These are phyloP conservation scores for Funneliformis geosporum DNA, from an alignment of 192 early-diverging fungal genomes.

Conservation along the genomic window DNA sequence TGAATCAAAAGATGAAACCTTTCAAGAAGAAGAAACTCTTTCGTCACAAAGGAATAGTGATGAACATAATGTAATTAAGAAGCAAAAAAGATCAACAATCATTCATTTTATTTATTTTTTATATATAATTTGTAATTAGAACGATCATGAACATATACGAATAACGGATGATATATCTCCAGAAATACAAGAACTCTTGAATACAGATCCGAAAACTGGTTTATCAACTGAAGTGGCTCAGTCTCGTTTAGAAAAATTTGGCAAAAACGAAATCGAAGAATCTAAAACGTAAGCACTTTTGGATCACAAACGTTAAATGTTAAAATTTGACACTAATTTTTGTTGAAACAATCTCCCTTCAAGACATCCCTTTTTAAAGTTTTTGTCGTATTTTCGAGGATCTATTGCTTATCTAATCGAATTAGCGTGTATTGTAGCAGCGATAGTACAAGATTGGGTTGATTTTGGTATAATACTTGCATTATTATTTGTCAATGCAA, in stretches of 20 bases:
- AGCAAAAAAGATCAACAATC: not conserved
- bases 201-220: constrained; percentile 78
- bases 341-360: not conserved
- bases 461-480: constrained; percentile 85
- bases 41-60: not conserved
- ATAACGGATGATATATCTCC: constrained; percentile 76
- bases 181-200: constrained; percentile 76
- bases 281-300: constrained; percentile 54
- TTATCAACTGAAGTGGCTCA: constrained; percentile 75
- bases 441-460: constrained; percentile 59
- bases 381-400: constrained; percentile 83
- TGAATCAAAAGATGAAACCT: not conserved
- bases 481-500: constrained; percentile 81
- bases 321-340: not conserved
- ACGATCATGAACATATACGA: constrained; percentile 67
- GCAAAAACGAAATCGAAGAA: constrained; percentile 81
- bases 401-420: constrained; percentile 90
- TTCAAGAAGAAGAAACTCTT: no score
- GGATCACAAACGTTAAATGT: not conserved
- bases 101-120: not conserved
- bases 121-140: not conserved
- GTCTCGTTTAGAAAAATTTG: constrained; percentile 76
- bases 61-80: not conserved
- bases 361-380: constrained; percentile 78
- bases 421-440: constrained; percentile 81